A percentile compares a stretch with the other conserved stretches of the same genome.
phyloP scores from a whole-genome alignment of 2,329 filamentous ascomycete genomes.

The Dactylonectria estremocensis region DNA sequence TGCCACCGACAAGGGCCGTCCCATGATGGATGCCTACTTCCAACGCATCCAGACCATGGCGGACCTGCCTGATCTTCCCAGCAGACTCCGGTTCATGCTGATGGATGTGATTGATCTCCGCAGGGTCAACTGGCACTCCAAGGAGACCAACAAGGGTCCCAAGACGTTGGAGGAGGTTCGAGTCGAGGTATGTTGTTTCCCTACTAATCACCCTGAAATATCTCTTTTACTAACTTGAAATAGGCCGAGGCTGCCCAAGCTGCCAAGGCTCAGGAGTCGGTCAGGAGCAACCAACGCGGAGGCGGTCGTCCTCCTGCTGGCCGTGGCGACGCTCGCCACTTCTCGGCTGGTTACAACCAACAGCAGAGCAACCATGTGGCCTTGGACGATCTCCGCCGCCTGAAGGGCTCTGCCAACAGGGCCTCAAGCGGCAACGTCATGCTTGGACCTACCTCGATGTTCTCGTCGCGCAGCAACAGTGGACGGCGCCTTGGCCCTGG shows the following conservation, averaged over 20 bases:
- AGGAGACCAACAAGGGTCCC: constrained; percentile 93
- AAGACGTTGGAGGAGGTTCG: constrained; percentile 97
- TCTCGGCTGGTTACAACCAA: constrained; percentile 80
- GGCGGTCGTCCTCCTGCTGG: constrained; percentile 80
- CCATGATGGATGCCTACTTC: constrained; percentile 96
- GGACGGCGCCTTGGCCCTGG: constrained; percentile 85
- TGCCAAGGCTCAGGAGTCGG: constrained; percentile 84
- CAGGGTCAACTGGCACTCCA: constrained; percentile 83
- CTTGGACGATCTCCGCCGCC: constrained; percentile 90
- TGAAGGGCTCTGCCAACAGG: constrained; percentile 76
- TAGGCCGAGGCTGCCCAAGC: constrained; percentile 81
- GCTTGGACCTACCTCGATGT: constrained; percentile 89
- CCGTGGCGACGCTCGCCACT: constrained; percentile 89
- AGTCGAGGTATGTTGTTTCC: constrained; percentile 72
- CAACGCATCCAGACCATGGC: constrained; percentile 87
- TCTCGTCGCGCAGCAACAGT: constrained; percentile 92
- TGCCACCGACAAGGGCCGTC: constrained; percentile 83
- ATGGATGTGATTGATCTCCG: constrained; percentile 94
- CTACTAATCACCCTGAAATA: neutral
- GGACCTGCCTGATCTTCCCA: constrained; percentile 84
- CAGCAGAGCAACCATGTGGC: constrained; percentile 88
- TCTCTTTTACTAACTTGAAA: constrained; percentile 43
- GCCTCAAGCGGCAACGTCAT: constrained; percentile 74
- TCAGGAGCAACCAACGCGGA: constrained; percentile 75
- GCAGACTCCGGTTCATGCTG: constrained; percentile 95